Conservation (phyloP, 495 filamentous ascomycete genomes). For the Xylaria longipes region DNA sequence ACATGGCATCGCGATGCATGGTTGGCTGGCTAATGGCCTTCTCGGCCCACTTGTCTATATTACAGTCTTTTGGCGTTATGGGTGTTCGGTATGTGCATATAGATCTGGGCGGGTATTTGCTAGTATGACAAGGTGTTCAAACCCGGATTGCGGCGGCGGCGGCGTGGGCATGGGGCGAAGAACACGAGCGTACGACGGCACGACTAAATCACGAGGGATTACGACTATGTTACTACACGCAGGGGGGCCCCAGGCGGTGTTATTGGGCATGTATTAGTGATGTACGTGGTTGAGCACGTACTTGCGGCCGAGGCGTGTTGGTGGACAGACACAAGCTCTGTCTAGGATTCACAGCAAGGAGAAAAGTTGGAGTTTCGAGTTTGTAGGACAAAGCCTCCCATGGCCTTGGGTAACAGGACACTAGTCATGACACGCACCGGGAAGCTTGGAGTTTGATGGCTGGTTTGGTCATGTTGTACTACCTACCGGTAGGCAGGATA, state of each 20-base stretch:
- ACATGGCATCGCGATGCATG: not conserved
- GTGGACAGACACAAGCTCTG: not conserved
- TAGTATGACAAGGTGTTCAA: conserved; percentile 5
- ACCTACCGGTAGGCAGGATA: conserved; percentile 20
- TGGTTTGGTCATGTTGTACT: conserved; percentile 25
- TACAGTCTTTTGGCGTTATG: conserved; percentile 16
- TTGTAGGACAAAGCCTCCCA: not conserved
- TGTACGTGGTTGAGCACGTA: not conserved
- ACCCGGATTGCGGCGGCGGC: conserved; percentile 4
- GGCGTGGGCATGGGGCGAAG: conserved; percentile 14
- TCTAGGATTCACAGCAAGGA: not conserved
- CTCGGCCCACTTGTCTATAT: conserved; percentile 6
- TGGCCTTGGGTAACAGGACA: not conserved
- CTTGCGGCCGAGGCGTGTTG: not conserved
- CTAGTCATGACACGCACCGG: not conserved
- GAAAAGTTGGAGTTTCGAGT: not conserved
- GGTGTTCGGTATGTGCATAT: conserved; percentile 18
- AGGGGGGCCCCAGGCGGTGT: conserved; percentile 6
- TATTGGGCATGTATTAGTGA: conserved; percentile 11
- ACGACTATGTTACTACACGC: conserved; percentile 20
- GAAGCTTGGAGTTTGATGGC: conserved; percentile 16
- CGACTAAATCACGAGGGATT: conserved; percentile 35
- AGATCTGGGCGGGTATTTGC: conserved; percentile 1
- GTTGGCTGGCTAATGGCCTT: not conserved
- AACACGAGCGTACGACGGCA: conserved; percentile 36